phyloP scores from a whole-genome alignment of 192 early-diverging fungal genomes.

The Pecoramyces ruminantium region DNA sequence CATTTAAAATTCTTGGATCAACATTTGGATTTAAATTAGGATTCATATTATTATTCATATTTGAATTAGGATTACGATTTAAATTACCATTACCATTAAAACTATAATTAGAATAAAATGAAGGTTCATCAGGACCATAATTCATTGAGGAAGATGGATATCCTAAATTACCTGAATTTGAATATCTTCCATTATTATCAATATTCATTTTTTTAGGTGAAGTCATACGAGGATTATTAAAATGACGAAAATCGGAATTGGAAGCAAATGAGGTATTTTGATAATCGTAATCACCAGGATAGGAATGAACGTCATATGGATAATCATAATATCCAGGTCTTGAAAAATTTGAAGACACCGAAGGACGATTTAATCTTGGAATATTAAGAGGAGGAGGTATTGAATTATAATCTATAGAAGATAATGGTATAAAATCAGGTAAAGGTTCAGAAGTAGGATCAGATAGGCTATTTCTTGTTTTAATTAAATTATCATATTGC shows the following conservation, averaged over 20 bases:
- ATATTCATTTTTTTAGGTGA: not conserved
- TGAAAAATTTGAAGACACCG: not conserved
- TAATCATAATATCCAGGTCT: not conserved
- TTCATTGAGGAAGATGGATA: not conserved
- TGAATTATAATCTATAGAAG: not conserved
- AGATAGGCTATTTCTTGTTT: not conserved
- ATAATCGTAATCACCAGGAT: not conserved
- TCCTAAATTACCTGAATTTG: too few species aligned
- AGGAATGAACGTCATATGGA: not conserved
- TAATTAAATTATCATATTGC: not conserved
- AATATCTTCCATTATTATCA: not conserved
- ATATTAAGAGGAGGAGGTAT: not conserved
- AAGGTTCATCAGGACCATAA: not conserved
- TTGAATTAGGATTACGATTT: not conserved
- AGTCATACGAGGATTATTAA: not conserved
- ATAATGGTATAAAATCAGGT: not conserved
- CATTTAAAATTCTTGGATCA: not conserved
- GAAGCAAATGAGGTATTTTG: not conserved
- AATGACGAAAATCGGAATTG: not conserved
- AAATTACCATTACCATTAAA: not conserved
- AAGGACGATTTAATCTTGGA: not conserved
- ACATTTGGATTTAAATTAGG: not conserved
- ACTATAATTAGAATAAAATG: not conserved
- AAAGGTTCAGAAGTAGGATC: not conserved
- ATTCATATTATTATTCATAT: not conserved